Evolutionary conservation across 352 stramenopile species (phyloP).

Genomic region (Phytophthora brassicae): DNA sequence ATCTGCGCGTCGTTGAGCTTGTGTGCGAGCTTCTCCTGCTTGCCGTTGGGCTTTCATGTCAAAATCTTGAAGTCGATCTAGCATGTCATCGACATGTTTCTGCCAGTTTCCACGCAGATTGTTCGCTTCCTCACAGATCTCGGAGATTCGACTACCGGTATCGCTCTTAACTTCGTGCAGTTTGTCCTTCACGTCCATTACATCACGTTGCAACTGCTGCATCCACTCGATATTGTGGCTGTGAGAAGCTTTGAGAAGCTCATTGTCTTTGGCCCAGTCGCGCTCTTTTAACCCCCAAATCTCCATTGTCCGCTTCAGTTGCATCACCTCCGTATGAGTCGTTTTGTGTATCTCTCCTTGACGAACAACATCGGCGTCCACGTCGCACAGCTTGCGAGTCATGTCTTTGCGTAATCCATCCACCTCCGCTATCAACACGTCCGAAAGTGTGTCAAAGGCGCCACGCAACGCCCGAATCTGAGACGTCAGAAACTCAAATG

Average conservation of each 20-base stretch:
- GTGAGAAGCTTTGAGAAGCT: slow-evolving; percentile 84
- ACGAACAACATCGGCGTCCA: slow-evolving; percentile 56
- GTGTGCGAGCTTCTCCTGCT: slow-evolving; percentile 36
- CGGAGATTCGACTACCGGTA: slow-evolving; percentile 51
- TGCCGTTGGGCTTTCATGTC: slow-evolving; percentile 48
- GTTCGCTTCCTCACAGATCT: slow-evolving; percentile 66
- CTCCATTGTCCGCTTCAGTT: slow-evolving; percentile 77
- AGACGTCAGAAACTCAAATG: slow-evolving; percentile 81
- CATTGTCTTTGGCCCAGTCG: slow-evolving; percentile 86
- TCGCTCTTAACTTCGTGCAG: slow-evolving; percentile 68
- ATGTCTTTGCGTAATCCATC: slow-evolving; percentile 72
- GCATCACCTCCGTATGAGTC: slow-evolving; percentile 67
- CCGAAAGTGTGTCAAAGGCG: slow-evolving; percentile 79
- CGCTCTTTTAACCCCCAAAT: slow-evolving; percentile 81
- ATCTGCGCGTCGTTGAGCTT: slow-evolving; percentile 61
- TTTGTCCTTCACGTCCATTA: slow-evolving; percentile 79
- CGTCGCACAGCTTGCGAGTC: slow-evolving; percentile 53
- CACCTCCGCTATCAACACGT: slow-evolving; percentile 77
- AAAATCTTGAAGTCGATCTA: slow-evolving; percentile 58
- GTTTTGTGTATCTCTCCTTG: slow-evolving; percentile 65
- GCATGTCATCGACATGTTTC: slow-evolving; percentile 68
- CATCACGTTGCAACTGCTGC: slow-evolving; percentile 81
- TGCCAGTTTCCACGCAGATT: slow-evolving; percentile 70
- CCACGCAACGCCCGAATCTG: slow-evolving; percentile 73
- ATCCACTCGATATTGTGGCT: slow-evolving; percentile 86